Percentiles rank a stretch among this genome's conserved stretches.
phyloP scores from a whole-genome alignment of 169 alveolate species.

The Eimeria praecox region DNA sequence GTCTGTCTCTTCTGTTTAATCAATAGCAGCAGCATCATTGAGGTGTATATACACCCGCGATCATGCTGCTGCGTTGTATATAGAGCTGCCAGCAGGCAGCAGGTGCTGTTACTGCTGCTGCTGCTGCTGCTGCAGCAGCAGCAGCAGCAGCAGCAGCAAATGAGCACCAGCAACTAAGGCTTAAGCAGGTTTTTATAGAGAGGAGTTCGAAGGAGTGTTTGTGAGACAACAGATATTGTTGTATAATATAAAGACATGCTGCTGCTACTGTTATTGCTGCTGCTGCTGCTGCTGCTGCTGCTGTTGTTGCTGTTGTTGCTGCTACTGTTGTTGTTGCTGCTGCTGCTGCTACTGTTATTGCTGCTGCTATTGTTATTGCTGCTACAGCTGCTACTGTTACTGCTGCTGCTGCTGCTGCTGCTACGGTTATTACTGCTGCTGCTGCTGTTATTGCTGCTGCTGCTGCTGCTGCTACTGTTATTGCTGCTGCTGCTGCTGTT shows the following conservation, averaged over 20 bases:
- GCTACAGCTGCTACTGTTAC: background rate
- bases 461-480: slow-evolving; percentile 25
- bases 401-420: slow-evolving; percentile 32
- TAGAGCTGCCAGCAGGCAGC: no score
- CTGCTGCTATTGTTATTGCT: slow-evolving; percentile 17
- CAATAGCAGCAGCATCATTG: slow-evolving; percentile 3
- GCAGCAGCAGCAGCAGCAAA: no score
- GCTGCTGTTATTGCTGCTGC: slow-evolving; percentile 33
- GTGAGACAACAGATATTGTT: no score
- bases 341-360: background rate
- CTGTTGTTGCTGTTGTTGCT: background rate
- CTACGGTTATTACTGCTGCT: background rate
- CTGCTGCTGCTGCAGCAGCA: no score
- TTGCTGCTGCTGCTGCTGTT: slow-evolving; percentile 22
- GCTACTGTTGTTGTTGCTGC: background rate
- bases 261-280: slow-evolving; percentile 39
- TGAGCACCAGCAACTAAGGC: no score
- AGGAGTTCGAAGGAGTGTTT: no score
- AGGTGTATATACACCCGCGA: no score
- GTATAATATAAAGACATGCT: no score
- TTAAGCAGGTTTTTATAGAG: no score
- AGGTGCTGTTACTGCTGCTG: no score
- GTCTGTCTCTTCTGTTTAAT: background rate
- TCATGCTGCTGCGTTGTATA: no score
- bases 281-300: background rate